Base-by-base conservation (phyloP, 805 yeast genomes). In the Torulaspora gathmanii region DNA sequence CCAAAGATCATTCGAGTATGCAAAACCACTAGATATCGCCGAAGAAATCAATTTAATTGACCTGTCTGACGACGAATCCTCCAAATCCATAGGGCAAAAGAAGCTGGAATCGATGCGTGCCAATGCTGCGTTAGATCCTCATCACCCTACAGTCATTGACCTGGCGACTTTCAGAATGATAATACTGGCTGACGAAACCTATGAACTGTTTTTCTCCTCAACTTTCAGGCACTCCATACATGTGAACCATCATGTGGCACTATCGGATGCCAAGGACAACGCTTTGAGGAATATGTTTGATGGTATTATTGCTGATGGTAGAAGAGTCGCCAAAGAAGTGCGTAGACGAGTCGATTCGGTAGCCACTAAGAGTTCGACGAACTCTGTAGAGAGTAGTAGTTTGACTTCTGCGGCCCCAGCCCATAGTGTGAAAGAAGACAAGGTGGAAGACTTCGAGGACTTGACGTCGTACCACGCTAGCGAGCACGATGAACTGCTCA, bases 131-230 rank as follows among this genome's bases (percentile, higher is more conserved):
- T 68, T 88, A 30, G 86, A 88, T 59, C 96, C 96, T 3, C 73
- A 77, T 26, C 77, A 82, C 26, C 95, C 95, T 1, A 79, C 83
- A 8, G 79, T 70, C 46, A 73, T 90, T 42, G 86, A 84, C 42
- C 69, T 88, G 13, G 87, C 98, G 0, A 89, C 96, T 0, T 91
- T 91, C 68, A 72, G 98, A 50, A 91, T 91, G 99, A 95, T 93
- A 1, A 70, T 93, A 5, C 70, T 91, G 5, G 97, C 98, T 0
- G 96, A 90, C 62, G 98, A 89, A 58, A 86, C 96, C 0, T 84
- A 88, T 54, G 98, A 93, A 63, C 70, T 84, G 33, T 79, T 91
- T 50, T 93, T 93, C 67, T 73, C 86, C 11, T 70, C 72, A 20
- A 83, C 89, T 0, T 69, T 88, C 27, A 74, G 84, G 45, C 64